Conservation (phyloP, 2,329 filamentous ascomycete genomes). For the Fusarium newnesense region DNA sequence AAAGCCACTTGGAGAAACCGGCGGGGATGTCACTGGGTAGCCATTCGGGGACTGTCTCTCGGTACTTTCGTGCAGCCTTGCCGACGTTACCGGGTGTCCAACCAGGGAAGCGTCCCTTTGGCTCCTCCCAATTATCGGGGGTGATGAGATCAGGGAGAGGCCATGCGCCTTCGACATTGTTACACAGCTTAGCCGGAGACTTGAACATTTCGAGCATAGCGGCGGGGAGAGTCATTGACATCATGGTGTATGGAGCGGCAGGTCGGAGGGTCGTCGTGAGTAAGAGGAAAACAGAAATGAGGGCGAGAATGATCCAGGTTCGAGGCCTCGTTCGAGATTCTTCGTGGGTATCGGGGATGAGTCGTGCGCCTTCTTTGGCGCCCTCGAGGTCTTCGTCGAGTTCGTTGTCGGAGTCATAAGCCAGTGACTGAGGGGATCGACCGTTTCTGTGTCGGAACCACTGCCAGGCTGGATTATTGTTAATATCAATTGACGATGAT, state of each 20-base stretch:
- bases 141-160: slow-evolving; percentile 46
- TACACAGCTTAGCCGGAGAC: slow-evolving; percentile 37
- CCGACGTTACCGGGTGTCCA: slow-evolving; percentile 47
- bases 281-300: slow-evolving; percentile 12
- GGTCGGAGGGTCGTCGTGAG: slow-evolving; percentile 42
- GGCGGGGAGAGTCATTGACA: slow-evolving; percentile 47
- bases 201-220: slow-evolving; percentile 45
- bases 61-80: slow-evolving; percentile 38
- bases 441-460: slow-evolving; percentile 15
- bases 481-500: neutral
- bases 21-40: slow-evolving; percentile 39
- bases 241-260: slow-evolving; percentile 44
- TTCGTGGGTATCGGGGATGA: slow-evolving; percentile 14
- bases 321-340: slow-evolving; percentile 11
- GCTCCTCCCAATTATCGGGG: slow-evolving; percentile 40
- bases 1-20: slow-evolving; percentile 47
- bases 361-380: slow-evolving; percentile 18
- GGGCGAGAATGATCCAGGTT: slow-evolving; percentile 16
- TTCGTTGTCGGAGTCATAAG: slow-evolving; percentile 35
- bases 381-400: slow-evolving; percentile 26
- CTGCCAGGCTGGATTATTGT: slow-evolving; percentile 28
- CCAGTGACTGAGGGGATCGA: slow-evolving; percentile 3
- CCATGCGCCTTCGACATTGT: slow-evolving; percentile 38
- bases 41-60: slow-evolving; percentile 43
- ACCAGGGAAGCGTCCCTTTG: slow-evolving; percentile 43